Evolutionary conservation across 176 grass and related monocot genomes (phyloP).

Genomic region (Cenchrus purpureus): DNA sequence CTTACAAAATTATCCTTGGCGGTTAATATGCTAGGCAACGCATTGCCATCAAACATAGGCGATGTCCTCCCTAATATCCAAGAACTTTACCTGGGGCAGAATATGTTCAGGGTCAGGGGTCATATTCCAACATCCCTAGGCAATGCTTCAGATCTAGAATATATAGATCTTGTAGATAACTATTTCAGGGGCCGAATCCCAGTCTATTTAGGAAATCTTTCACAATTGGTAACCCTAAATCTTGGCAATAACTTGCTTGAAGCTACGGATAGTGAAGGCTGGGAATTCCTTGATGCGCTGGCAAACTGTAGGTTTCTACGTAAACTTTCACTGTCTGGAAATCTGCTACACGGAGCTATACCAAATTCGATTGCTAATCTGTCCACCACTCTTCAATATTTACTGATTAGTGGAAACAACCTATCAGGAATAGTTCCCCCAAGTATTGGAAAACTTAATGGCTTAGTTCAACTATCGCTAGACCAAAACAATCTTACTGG

Average conservation of each 20-base stretch:
- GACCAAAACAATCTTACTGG: slow-evolving; percentile 40
- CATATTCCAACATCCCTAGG: slow-evolving; percentile 43
- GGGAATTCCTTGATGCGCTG: slow-evolving; percentile 38
- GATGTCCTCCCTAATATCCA: slow-evolving; percentile 12
- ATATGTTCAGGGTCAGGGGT: background rate
- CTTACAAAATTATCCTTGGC: no score
- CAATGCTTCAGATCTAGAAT: background rate
- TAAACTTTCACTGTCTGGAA: background rate
- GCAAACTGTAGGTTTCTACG: slow-evolving; percentile 19
- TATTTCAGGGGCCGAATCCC: slow-evolving; percentile 20
- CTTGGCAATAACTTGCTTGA: slow-evolving; percentile 9
- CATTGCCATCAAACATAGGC: slow-evolving; percentile 30
- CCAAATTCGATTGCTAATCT: slow-evolving; percentile 25
- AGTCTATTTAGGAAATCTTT: slow-evolving; percentile 21
- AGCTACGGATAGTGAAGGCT: slow-evolving; percentile 14
- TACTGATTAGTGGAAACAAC: slow-evolving; percentile 9
- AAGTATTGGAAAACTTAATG: slow-evolving; percentile 9
- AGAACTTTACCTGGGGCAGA: no score
- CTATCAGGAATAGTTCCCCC: slow-evolving; percentile 23
- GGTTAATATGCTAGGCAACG: background rate
- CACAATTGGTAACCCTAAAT: background rate
- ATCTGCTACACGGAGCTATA: slow-evolving; percentile 13
- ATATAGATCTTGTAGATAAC: slow-evolving; percentile 21
- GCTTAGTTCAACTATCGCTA: slow-evolving; percentile 10
- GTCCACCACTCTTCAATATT: background rate